Evolutionary conservation across 139 green algal species (phyloP).

Genomic region (Chlorella vulgaris): DNA sequence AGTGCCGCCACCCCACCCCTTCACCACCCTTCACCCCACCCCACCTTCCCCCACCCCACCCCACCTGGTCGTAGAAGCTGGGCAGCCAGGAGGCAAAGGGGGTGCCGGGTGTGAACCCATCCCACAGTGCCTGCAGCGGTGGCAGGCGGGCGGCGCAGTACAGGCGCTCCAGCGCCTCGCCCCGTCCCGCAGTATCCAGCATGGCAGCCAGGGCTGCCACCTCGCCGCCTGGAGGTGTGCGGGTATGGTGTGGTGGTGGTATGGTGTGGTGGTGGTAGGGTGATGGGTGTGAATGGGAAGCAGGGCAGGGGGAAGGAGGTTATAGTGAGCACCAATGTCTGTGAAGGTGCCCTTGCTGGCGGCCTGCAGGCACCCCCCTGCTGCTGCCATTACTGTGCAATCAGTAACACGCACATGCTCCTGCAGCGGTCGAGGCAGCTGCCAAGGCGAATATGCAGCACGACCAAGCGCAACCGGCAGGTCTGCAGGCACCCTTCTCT

Average conservation of each 20-base stretch:
- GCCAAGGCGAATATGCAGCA: too few species aligned
- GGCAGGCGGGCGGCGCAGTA: conserved; percentile 65
- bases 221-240: conserved; percentile 32
- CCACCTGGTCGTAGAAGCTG: conserved; percentile 67
- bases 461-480: too few species aligned
- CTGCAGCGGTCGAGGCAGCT: too few species aligned
- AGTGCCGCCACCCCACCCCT: background rate
- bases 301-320: background rate
- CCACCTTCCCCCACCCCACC: background rate
- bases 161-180: conserved; percentile 58
- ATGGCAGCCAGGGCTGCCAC: conserved; percentile 55
- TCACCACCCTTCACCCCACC: background rate
- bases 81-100: conserved; percentile 65
- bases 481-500: too few species aligned
- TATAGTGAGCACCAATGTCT: too few species aligned
- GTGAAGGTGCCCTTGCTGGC: too few species aligned
- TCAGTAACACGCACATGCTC: too few species aligned
- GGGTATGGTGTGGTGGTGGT: background rate
- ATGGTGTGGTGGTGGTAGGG: background rate
- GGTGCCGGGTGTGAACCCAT: conserved; percentile 36
- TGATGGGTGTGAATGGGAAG: background rate
- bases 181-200: conserved; percentile 63
- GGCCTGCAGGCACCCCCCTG: too few species aligned
- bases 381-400: too few species aligned
- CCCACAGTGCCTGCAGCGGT: conserved; percentile 56